Evolutionary conservation across 2,329 filamentous ascomycete genomes (phyloP).

Genomic region (Pezicula radicicola): DNA sequence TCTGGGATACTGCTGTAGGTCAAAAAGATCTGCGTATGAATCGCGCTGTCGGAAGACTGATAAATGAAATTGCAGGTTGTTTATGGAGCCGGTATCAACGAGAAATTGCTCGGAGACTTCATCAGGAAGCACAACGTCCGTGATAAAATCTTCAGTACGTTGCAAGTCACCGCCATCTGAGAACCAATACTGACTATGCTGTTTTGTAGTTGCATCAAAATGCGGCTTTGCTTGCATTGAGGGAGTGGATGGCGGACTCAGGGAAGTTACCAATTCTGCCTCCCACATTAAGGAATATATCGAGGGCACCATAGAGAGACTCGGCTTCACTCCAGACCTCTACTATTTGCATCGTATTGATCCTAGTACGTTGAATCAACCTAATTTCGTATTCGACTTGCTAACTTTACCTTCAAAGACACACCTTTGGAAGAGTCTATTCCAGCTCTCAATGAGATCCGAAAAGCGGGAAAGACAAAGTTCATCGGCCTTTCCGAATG

Average conservation of each 20-base stretch:
- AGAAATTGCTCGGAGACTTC: conserved; percentile 45
- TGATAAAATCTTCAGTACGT: conserved; percentile 39
- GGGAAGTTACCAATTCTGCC: conserved; percentile 32
- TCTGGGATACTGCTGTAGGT: conserved; percentile 32
- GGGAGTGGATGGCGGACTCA: conserved; percentile 4
- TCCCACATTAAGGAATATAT: conserved; percentile 34
- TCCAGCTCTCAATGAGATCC: conserved; percentile 41
- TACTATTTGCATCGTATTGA: conserved; percentile 38
- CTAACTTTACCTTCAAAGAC: conserved; percentile 4
- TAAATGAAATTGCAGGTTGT: conserved; percentile 2
- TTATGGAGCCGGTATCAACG: conserved; percentile 33
- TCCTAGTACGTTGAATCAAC: conserved; percentile 35
- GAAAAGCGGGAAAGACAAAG: conserved; percentile 43
- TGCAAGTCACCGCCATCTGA: conserved; percentile 21
- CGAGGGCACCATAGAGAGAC: conserved; percentile 33
- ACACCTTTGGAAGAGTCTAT: conserved; percentile 47
- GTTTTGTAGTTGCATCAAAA: conserved; percentile 45
- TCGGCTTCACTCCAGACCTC: conserved; percentile 38
- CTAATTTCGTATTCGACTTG: not conserved
- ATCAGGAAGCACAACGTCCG: conserved; percentile 34
- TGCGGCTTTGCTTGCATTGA: conserved; percentile 33
- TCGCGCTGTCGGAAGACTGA: not conserved
- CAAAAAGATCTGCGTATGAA: not conserved
- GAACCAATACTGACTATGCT: conserved; percentile 34
- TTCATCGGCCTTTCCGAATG: conserved; percentile 47